Base-by-base conservation (phyloP, 148 eudicot genomes). In the Cornus kousa region DNA sequence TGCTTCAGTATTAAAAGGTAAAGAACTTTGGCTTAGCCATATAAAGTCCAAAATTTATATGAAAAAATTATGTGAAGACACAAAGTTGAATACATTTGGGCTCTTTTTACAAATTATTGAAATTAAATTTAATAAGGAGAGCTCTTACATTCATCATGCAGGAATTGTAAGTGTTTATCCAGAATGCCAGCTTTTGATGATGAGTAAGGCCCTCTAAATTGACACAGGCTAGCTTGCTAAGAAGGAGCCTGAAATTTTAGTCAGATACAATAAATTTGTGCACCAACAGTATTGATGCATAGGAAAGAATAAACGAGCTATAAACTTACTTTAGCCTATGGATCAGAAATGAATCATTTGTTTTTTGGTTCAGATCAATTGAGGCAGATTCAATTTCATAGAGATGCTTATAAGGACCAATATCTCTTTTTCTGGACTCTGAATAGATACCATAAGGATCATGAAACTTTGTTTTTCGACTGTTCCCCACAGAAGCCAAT, bases 131-230 rank as follows among this genome's bases (percentile, higher is more conserved):
- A 11, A 59, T 37, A 37, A 10, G 68, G 53, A 68, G 13, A 75
- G 67, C 55, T 53, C 97, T 87, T 88, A 96, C 99, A 80, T 96
- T 96, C 97, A 96, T 92, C 94, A 96, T 83, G 87, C 98, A 96
- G 32, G 97, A 82, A 83, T 96, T 96, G 81, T 96, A 96, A 40
- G 87, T 87, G 82, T 96, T 96, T 59, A 96, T 96, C 99, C 99
- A 96, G 81, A 96, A 96, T 5, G 98, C 99, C 73, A 96, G 98
- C 88, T 92, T 96, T 79, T 96, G 97, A 77, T 92, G 97, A 86
- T 96, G 98, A 59, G 85, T 85, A 72, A 96, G 92, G 78, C 94
- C 94, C 72, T 90, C 93, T 85, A 96, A 83, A 82, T 79, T 84
- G 71, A 90, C 88, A 64, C 90, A 85, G 40, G 89, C 85, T 65